A percentile compares a stretch with the other conserved stretches of the same genome.
Conservation (phyloP, 2,329 filamentous ascomycete species). For the Epichloe gansuensis region DNA sequence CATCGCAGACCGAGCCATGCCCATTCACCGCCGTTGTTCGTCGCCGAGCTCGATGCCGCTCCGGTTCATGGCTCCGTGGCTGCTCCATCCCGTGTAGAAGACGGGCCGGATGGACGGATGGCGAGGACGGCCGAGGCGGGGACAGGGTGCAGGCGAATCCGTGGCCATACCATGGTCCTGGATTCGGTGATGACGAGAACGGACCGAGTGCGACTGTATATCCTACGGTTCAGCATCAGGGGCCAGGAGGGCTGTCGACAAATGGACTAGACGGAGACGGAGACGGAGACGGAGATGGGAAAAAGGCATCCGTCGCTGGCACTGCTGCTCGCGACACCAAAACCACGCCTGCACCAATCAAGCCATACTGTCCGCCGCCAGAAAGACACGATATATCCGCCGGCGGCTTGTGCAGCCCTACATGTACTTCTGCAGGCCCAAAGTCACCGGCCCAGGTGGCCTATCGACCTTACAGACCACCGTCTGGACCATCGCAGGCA, state of each 20-base stretch:
- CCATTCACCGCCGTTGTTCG: slow-evolving; percentile 15
- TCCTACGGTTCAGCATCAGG: background rate
- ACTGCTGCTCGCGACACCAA: slow-evolving; percentile 4
- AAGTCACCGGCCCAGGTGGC: slow-evolving; percentile 3
- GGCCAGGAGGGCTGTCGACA: background rate
- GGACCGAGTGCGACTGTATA: slow-evolving; percentile 5
- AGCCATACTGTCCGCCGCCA: slow-evolving; percentile 16
- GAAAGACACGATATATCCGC: background rate
- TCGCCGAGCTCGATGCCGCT: slow-evolving; percentile 20
- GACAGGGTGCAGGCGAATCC: slow-evolving; percentile 14
- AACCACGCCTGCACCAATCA: slow-evolving; percentile 13
- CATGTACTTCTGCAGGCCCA: background rate
- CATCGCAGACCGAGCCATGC: slow-evolving; percentile 8
- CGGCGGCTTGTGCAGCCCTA: background rate
- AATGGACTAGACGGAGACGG: background rate
- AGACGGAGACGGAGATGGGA: too few relatives aligned
- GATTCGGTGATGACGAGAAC: slow-evolving; percentile 3
- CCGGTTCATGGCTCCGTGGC: slow-evolving; percentile 9
- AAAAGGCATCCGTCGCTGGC: background rate
- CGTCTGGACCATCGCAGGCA: slow-evolving; percentile 5
- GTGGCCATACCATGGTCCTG: slow-evolving; percentile 21
- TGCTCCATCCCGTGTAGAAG: slow-evolving; percentile 4
- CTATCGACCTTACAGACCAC: slow-evolving; percentile 20
- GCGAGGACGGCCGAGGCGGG: background rate
- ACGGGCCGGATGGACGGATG: slow-evolving; percentile 4